Conservation (phyloP, 176 grass and related monocot species). For the Thalia dealbata region DNA sequence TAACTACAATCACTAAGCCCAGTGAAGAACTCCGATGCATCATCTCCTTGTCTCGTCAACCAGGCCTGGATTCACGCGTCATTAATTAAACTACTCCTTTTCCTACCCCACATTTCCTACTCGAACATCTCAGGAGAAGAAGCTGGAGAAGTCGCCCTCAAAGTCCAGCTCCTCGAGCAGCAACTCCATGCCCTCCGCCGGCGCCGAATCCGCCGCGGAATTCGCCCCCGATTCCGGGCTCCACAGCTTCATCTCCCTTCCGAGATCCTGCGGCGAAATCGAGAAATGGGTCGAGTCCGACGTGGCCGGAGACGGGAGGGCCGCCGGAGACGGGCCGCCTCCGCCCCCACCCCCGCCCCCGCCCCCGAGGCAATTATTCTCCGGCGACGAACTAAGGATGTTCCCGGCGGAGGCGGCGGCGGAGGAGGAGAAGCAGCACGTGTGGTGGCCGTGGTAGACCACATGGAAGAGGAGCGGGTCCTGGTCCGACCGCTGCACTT, state of each 20-base stretch:
- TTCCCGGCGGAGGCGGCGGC: neutral
- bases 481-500: slow-evolving; percentile 61
- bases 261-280: no score
- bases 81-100: no score
- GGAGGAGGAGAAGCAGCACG: slow-evolving; percentile 22
- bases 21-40: no score
- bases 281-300: slow-evolving; percentile 8
- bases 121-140: slow-evolving; percentile 10
- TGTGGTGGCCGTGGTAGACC: slow-evolving; percentile 52
- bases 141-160: slow-evolving; percentile 8
- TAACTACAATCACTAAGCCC: no score
- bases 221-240: neutral
- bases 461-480: slow-evolving; percentile 58
- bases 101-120: no score
- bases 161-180: slow-evolving; percentile 5
- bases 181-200: slow-evolving; percentile 26
- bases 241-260: neutral
- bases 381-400: neutral
- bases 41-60: no score
- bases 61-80: no score
- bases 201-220: slow-evolving; percentile 7
- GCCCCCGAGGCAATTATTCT: neutral
- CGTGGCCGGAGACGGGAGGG: slow-evolving; percentile 18
- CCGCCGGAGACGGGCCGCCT: slow-evolving; percentile 9
- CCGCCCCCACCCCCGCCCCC: neutral